Evolutionary conservation across 2,329 filamentous ascomycete genomes (phyloP), one percentile per base, ranked within the genome.

Genomic region (Pestalotiopsis sp.): DNA sequence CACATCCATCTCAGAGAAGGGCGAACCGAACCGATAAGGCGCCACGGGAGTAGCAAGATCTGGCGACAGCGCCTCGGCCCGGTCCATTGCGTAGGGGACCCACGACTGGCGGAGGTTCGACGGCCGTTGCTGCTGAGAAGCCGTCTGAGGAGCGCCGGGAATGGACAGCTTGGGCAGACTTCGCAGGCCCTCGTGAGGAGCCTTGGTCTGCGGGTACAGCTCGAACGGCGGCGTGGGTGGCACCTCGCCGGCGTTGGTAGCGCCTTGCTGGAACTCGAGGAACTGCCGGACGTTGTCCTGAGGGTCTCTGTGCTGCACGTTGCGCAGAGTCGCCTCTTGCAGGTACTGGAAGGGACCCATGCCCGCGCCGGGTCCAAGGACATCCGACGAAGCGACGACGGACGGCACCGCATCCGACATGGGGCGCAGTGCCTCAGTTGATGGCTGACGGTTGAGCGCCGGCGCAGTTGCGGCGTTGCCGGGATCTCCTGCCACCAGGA

Each of bases 231-330:
- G 91, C 7, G 91, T 91, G 9, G 88, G 88, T 7, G 90, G 88
- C n/a, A 92, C 87, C 66, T 91, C 87, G 70, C 83, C 83, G 27
- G 80, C 76, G 78, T 79, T 73, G 58, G 73, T 74, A 27, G 67
- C 71, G 45, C 74, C 73, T 77, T 78, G 91, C 78, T 98, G 95
- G 78, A 97, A 95, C 76, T 89, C 89, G 66, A 98, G 87, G 81
- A 97, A 98, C 72, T 97, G 93, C 76, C 93, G 91, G 45, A 98
- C 94, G 74, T 95, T 97, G 81, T 98, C 95, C 79, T 97, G 95
- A 5, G 95, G 93, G 76, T 98, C 94, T 66, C 92, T 88, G 20
- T 85, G 84, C 76, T 92, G 87, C 39, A 97, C 78, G 71, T 86
- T 89, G 68, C 90, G 89, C 17, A 97, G 89, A 57, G 86, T 87